phyloP scores from a whole-genome alignment of 2,329 filamentous ascomycete genomes.

The Aspergillus fumigatus region DNA sequence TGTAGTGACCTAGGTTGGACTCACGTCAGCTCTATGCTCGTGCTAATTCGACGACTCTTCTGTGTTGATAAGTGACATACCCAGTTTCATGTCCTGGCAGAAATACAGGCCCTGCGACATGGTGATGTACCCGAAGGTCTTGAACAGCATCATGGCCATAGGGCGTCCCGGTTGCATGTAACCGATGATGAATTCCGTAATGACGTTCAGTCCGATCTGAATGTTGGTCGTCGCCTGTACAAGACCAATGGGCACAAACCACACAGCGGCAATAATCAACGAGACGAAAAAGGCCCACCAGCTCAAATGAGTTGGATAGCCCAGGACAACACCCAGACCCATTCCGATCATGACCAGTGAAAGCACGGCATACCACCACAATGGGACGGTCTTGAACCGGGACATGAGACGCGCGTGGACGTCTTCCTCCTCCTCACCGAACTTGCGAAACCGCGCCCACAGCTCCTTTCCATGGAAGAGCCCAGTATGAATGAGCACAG shows the following conservation, averaged over 20 bases:
- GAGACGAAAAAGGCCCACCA: conserved; percentile 71
- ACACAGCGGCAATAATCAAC: conserved; percentile 59
- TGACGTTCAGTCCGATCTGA: conserved; percentile 62
- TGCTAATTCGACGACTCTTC: not conserved
- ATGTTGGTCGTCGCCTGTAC: conserved; percentile 67
- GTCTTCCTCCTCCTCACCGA: conserved; percentile 52
- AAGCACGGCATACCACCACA: conserved; percentile 54
- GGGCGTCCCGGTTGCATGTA: conserved; percentile 69
- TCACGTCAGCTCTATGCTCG: conserved; percentile 18
- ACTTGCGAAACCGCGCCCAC: conserved; percentile 58
- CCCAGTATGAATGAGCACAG: conserved; percentile 63
- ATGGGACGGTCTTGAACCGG: conserved; percentile 52
- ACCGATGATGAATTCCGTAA: conserved; percentile 69
- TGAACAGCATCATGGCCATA: conserved; percentile 73
- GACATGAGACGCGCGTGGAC: conserved; percentile 54
- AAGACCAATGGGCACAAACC: conserved; percentile 58
- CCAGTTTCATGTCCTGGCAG: conserved; percentile 62
- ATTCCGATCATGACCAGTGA: conserved; percentile 49
- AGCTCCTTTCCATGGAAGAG: conserved; percentile 65
- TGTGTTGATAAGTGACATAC: conserved; percentile 10
- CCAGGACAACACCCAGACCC: conserved; percentile 43
- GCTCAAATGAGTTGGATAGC: conserved; percentile 61
- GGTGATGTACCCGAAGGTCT: conserved; percentile 66
- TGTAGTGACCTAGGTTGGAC: conserved; percentile 51
- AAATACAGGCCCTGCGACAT: conserved; percentile 65